Evolutionary conservation across 805 yeast genomes (phyloP), one percentile per base, ranked within the genome.

Genomic region (Pichia pseudocactophila): DNA sequence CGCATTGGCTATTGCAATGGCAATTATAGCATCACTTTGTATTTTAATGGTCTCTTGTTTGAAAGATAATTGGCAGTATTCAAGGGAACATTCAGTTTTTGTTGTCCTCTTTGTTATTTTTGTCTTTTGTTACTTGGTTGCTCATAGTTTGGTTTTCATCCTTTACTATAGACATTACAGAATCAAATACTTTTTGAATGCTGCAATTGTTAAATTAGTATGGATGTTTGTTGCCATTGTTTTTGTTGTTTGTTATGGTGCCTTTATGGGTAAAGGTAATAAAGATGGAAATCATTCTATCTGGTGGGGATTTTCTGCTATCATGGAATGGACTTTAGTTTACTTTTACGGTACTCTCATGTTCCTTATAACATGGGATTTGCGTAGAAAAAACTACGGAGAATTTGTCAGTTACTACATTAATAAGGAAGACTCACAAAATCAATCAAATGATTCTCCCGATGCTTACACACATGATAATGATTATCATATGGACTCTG

Each of bases 281-380:
- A 13, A 39, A 2, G 44, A 44, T 10, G 59, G 60, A 19, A 51
- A 50, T 19, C 40, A 43, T 1, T 66, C 68, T 22, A 53, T 63
- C 7, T 54, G 63, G 31, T 66, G 71, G 48, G 73, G 72, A 3
- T 65, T 71, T 27, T 70, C 79, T 33, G 88, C 88, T 0, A 65
- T 70, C 17, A 76, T 82, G 56, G 97, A 90, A 62, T 90, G 97
- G 97, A 57, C 79, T 3, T 62, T 89, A 34, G 79, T 90, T n/a
- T 89, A 80, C 62, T 80, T 85, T 78, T 89, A 83, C 57, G 92
- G 95, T 3, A 53, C 80, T 28, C 67, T 83, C 46, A 73, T 80
- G 49, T 55, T 80, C 4, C 63, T 80, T 43, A 69, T 89, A 59
- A 65, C 82, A 2, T 69, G 74, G 46, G 97, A 90, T 57, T 69